Percentiles rank a stretch among this genome's conserved stretches.
Evolutionary conservation across 148 eudicot species (phyloP).

Genomic region (Rhododendron henanense): DNA sequence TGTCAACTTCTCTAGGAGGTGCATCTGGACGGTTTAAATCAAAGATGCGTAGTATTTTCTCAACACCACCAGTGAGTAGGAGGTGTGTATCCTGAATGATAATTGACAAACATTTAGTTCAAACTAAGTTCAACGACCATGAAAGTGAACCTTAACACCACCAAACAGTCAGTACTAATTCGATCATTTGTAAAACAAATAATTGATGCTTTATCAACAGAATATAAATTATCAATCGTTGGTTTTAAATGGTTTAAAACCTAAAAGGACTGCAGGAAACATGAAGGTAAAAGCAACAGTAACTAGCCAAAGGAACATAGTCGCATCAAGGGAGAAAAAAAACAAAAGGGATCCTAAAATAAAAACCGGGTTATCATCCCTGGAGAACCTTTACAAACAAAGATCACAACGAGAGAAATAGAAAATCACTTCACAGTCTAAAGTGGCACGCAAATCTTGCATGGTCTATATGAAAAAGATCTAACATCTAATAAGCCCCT

Average conservation of each 20-base stretch:
- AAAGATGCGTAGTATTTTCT: slow-evolving; percentile 82
- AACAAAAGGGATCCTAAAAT: background rate
- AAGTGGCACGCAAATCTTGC: background rate
- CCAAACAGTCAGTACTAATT: background rate
- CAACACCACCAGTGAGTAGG: slow-evolving; percentile 89
- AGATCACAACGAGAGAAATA: background rate
- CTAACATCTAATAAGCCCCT: background rate
- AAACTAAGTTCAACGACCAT: background rate
- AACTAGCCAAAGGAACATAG: background rate
- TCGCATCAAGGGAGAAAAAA: background rate
- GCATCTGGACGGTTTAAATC: slow-evolving; percentile 88
- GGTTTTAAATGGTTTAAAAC: background rate
- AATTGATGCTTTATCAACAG: background rate
- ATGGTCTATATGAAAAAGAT: background rate
- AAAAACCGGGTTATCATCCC: background rate
- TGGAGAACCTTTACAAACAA: background rate
- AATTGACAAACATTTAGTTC: background rate
- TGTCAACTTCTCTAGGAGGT: slow-evolving; percentile 84
- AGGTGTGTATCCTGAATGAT: slow-evolving; percentile 53
- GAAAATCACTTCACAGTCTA: background rate
- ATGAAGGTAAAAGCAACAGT: background rate
- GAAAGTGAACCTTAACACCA: background rate
- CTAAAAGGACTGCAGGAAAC: background rate
- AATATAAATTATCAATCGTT: background rate
- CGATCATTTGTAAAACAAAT: background rate